Conservation (phyloP, 1,139 yeast species). For the Kodamaea suecica region DNA sequence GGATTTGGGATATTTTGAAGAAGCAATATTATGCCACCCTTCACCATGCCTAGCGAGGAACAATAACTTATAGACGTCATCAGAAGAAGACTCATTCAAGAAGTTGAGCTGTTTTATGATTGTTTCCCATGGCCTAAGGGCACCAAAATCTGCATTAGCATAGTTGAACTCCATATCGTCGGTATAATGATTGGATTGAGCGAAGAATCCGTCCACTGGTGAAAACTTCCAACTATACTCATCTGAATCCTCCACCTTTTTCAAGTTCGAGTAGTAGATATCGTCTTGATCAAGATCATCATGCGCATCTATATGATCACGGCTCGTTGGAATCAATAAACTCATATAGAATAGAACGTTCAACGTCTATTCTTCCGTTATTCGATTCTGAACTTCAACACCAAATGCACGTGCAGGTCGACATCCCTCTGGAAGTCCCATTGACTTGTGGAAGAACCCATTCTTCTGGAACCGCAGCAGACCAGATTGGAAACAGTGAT, state of each 20-base stretch:
- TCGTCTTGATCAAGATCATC: slow-evolving; percentile 32
- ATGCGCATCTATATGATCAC: slow-evolving; percentile 38
- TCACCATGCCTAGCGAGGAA: slow-evolving; percentile 76
- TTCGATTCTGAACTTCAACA: too few relatives aligned
- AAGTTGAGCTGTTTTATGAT: slow-evolving; percentile 29
- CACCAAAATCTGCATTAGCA: slow-evolving; percentile 47
- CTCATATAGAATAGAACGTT: slow-evolving; percentile 19
- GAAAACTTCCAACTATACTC: slow-evolving; percentile 41
- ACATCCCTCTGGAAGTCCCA: too few relatives aligned
- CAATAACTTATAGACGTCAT: slow-evolving; percentile 47
- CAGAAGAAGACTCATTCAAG: slow-evolving; percentile 27
- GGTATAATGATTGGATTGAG: slow-evolving; percentile 44
- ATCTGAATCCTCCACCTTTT: slow-evolving; percentile 9
- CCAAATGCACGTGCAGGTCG: too few relatives aligned
- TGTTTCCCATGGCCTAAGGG: slow-evolving; percentile 44
- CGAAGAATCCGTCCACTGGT: slow-evolving; percentile 48
- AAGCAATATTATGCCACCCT: slow-evolving; percentile 69
- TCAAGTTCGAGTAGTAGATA: slow-evolving; percentile 18
- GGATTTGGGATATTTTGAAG: slow-evolving; percentile 51
- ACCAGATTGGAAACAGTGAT: too few relatives aligned
- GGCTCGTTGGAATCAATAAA: slow-evolving; percentile 27
- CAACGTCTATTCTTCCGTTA: too few relatives aligned
- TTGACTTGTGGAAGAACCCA: too few relatives aligned
- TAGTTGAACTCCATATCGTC: slow-evolving; percentile 51
- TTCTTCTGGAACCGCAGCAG: too few relatives aligned